Evolutionary conservation across 345 rosid species (phyloP).

Genomic region (Populus euphratica): DNA sequence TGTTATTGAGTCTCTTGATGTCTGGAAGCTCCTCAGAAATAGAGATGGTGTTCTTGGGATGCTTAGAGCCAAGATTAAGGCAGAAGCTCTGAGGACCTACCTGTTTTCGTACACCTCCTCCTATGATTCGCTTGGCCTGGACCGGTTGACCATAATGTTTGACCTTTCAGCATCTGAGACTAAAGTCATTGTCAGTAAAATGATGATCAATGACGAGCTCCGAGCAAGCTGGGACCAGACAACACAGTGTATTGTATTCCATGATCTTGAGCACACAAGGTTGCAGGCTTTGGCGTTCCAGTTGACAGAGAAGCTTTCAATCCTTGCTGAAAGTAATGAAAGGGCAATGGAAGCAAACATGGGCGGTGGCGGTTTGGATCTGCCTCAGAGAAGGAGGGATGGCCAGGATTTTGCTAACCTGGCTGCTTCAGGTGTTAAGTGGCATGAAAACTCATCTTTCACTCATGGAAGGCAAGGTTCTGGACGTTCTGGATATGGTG

Average conservation of each 20-base stretch:
- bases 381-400: constrained; percentile 59
- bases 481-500: constrained; percentile 38
- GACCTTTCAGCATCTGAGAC: constrained; percentile 54
- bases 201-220: constrained; percentile 82
- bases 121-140: constrained; percentile 60
- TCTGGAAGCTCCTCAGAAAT: constrained; percentile 71
- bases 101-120: constrained; percentile 63
- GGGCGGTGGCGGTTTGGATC: constrained; percentile 68
- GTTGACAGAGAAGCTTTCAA: constrained; percentile 61
- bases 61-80: constrained; percentile 77
- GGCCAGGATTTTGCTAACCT: constrained; percentile 50
- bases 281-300: constrained; percentile 78
- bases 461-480: constrained; percentile 57
- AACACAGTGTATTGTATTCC: constrained; percentile 65
- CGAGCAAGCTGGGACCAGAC: constrained; percentile 91
- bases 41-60: constrained; percentile 56
- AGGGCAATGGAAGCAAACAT: constrained; percentile 69
- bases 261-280: constrained; percentile 62
- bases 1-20: constrained; percentile 64
- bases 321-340: constrained; percentile 74
- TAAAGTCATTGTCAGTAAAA: constrained; percentile 70
- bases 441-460: constrained; percentile 58
- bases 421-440: constrained; percentile 46
- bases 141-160: constrained; percentile 71
- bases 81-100: constrained; percentile 78